A percentile compares a stretch with the other conserved stretches of the same genome.
Evolutionary conservation across 305 asterid species (phyloP).

Genomic region (Rubia balearica): DNA sequence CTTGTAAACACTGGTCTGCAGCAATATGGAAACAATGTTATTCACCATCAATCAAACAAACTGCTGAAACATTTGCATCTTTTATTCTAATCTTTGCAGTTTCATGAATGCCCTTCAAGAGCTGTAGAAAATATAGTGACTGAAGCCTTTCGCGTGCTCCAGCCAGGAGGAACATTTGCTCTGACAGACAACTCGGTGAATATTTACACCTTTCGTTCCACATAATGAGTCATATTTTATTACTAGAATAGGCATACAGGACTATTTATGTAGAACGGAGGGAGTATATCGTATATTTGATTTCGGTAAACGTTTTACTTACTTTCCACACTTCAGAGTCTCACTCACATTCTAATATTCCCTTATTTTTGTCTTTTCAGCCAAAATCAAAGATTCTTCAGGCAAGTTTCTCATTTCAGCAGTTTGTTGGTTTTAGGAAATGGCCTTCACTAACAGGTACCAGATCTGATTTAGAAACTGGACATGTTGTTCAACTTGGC

Average conservation of each 20-base stretch:
- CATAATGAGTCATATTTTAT: not conserved
- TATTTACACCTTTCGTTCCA: not conserved
- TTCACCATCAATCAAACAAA: not conserved
- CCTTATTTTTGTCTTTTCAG: conserved; percentile 39
- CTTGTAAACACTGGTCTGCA: not conserved
- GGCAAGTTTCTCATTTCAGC: conserved; percentile 29
- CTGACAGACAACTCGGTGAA: conserved; percentile 79
- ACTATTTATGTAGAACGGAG: not conserved
- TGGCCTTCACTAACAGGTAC: not conserved
- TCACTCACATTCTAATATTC: not conserved
- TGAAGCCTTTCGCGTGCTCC: conserved; percentile 72
- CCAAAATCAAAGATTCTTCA: conserved; percentile 95
- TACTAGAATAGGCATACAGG: not conserved
- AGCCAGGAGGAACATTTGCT: conserved; percentile 88
- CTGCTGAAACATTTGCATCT: not conserved
- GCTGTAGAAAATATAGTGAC: conserved; percentile 62
- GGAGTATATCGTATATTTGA: no score
- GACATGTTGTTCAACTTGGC: not conserved
- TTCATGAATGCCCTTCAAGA: conserved; percentile 88
- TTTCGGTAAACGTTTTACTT: not conserved
- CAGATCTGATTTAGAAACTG: no score
- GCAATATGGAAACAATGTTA: not conserved
- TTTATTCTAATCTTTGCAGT: conserved; percentile 32
- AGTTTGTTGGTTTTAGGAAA: not conserved
- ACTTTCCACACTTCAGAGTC: not conserved